Conservation (phyloP, 2,329 filamentous ascomycete genomes). For the Curvularia verruculosa region DNA sequence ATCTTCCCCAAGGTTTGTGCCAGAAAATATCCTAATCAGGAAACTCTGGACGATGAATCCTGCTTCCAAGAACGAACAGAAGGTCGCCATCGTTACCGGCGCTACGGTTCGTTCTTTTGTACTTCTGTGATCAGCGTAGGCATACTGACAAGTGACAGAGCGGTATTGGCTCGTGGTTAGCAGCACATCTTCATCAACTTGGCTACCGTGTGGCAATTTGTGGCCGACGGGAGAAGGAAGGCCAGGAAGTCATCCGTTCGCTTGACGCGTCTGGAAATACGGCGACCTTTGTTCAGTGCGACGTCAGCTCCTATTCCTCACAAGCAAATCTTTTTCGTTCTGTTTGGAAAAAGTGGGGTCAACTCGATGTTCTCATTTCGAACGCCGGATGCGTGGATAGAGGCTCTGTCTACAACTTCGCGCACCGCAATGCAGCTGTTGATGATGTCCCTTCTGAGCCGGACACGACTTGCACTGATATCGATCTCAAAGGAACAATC, state of each 20-base stretch:
- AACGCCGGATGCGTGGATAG: constrained; percentile 60
- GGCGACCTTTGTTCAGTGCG: constrained; percentile 53
- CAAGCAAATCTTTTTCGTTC: constrained; percentile 53
- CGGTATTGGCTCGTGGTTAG: constrained; percentile 56
- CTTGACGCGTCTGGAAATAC: constrained; percentile 33
- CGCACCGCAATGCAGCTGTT: constrained; percentile 28
- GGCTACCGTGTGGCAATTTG: constrained; percentile 50
- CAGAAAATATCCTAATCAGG: not conserved
- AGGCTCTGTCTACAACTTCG: constrained; percentile 54
- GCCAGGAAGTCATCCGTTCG: constrained; percentile 30
- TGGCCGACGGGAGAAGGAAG: constrained; percentile 50
- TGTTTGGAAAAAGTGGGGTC: constrained; percentile 53
- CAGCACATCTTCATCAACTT: constrained; percentile 44
- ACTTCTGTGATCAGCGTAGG: not conserved
- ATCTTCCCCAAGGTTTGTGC: not conserved
- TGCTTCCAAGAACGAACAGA: constrained; percentile 13
- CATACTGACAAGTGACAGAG: constrained; percentile 44
- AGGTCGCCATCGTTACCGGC: constrained; percentile 52
- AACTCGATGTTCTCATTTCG: constrained; percentile 57
- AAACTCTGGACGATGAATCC: constrained; percentile 9
- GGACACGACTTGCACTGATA: constrained; percentile 54
- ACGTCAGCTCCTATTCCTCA: constrained; percentile 56
- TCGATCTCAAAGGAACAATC: constrained; percentile 58
- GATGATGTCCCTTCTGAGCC: constrained; percentile 53
- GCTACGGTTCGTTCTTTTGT: constrained; percentile 46